Base-by-base conservation (phyloP, 2,329 filamentous ascomycete genomes). In the Coniosporium uncinatum region DNA sequence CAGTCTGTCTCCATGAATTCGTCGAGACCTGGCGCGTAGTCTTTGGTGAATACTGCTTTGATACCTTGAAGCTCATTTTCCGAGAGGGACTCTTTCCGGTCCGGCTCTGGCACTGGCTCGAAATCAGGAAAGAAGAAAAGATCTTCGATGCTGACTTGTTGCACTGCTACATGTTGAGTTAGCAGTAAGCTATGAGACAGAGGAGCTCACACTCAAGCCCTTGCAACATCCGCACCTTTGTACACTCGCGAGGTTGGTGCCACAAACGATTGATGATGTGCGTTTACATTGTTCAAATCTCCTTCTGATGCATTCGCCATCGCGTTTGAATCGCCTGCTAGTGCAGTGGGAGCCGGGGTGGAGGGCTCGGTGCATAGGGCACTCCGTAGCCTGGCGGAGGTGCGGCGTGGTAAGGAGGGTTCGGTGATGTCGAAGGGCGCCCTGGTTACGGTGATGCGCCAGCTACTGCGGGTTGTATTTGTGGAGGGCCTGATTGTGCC, bases 1-100 rank as follows among this genome's bases (percentile, higher is more conserved):
- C 90, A 97, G 21, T 73, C 75, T 5, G 88, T 86, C 60, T 96
- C 90, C 47, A 94, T 76, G 47, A 93, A 83, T 38, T 76, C 76
- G 60, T 87, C 82, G 36, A 93, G 76, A 5, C 81, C 84, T 2
- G 76, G 76, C 4, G 82, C 84, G 59, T 93, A 94, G 48, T 88
- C 81, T 49, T 83, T 82, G 51, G 78, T 76, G 62, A 86, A 94
- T 14, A 91, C 67, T 46, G 76, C 76, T 48, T 79, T 81, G 44
- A 88, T 79, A 56, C 88, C 82, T 51, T 81, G 78, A 38, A 86
- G 21, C 62, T 58, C 5, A 68, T 57, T 31, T 72, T 57, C 40
- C 61, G 65, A 11, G 11, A 19, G 8, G 6, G 8, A 17, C 16
- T n/a, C 16, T 35, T 8, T 8, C 18, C 16, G 33, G 11, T n/a